phyloP scores from a whole-genome alignment of 768 basidiomycete species.

The Cystobasidium tubakii region DNA sequence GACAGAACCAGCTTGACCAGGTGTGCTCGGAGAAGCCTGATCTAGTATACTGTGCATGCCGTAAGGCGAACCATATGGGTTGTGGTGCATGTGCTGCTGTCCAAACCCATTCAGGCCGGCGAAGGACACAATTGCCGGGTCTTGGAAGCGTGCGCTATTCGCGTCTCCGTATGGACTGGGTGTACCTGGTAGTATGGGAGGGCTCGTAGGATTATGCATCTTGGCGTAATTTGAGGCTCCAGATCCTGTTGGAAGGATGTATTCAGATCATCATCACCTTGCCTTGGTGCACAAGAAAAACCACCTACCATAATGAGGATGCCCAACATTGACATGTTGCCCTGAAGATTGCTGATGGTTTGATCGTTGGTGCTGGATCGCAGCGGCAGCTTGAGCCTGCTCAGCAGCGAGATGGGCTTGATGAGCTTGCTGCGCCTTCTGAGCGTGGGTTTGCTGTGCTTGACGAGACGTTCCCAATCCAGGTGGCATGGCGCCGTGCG shows the following conservation, averaged over 20 bases:
- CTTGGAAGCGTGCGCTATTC: constrained; percentile 22
- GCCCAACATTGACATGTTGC: neutral
- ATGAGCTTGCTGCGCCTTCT: constrained; percentile 35
- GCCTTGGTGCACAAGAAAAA: too few species aligned
- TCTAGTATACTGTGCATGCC: neutral
- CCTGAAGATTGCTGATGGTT: constrained; percentile 14
- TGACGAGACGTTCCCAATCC: constrained; percentile 27
- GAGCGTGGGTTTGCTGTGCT: constrained; percentile 33
- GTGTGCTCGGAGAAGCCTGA: neutral
- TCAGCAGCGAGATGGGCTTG: constrained; percentile 27
- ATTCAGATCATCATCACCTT: too few species aligned
- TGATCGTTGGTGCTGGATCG: neutral
- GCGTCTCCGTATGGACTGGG: constrained; percentile 8
- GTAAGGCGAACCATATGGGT: constrained; percentile 7
- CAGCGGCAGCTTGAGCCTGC: constrained; percentile 28
- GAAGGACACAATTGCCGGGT: constrained; percentile 29
- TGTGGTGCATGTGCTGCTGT: constrained; percentile 22
- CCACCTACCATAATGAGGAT: constrained; percentile 11
- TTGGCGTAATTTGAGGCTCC: neutral
- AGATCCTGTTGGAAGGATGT: constrained; percentile 1
- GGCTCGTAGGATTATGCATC: constrained; percentile 20
- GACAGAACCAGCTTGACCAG: constrained; percentile 4
- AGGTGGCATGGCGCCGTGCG: constrained; percentile 6
- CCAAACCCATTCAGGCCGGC: constrained; percentile 26
- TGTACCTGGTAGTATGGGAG: constrained; percentile 16